Base-by-base conservation (phyloP, 2,329 filamentous ascomycete species). In the Calonectria naviculata region DNA sequence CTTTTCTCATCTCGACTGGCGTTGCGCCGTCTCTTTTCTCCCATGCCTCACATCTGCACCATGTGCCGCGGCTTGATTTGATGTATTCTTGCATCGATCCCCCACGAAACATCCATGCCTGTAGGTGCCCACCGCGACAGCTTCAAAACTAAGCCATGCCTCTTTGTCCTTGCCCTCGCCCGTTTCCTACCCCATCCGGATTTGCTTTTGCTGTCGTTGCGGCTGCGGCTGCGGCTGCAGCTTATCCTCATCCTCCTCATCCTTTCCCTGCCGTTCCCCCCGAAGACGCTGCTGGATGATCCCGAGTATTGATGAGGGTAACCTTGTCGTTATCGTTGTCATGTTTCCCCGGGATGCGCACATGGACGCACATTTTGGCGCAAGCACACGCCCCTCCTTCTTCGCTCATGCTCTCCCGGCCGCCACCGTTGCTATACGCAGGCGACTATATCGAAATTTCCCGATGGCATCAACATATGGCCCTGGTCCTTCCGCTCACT, bases 251-350 rank as follows among this genome's bases (percentile, higher is more conserved):
- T 36, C 21, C 5, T 24, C n/a, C 67, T 52, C 26, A 26, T 31
- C 17, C 60, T 47, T 28, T 31, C 38, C 31, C 12, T 47, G 66
- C 47, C 56, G 28, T 19, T 29, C 46, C 38, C 38, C 38, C 44
- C 46, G 49, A 42, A 8, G 34, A 29, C 3, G n/a, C n/a, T 65
- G 68, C n/a, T 65, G 68, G 54, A 15, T 67, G 54, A 63, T 63
- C 31, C 10, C 47, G 41, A 29, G 54, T 49, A 49, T 68, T 70
- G 64, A 62, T 62, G 41, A 54, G 64, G 66, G 70, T 62, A 41
- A 52, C 54, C 58, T 64, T 71, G 67, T 64, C 65, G 62, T 68
- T 54, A 67, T 73, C 58, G 29, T 66, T 65, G 73, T 71, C 47
- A 65, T 62, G 64, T 19, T 24, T 58, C 19, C 36, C 29, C 15